phyloP scores from a whole-genome alignment of 768 basidiomycete genomes.

The Podaxis sp. region DNA sequence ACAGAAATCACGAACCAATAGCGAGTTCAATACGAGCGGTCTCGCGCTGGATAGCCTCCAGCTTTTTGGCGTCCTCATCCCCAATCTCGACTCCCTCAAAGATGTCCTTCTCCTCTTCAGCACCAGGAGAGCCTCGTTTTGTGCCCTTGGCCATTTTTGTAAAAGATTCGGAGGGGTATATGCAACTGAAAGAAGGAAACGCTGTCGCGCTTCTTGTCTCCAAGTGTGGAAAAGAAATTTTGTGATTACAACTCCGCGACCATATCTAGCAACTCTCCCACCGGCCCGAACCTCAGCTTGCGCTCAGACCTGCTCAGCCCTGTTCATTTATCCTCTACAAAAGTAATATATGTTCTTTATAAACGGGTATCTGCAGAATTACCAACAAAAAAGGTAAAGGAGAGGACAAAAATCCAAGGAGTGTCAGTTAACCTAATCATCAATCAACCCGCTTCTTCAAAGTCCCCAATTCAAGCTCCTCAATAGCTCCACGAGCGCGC shows the following conservation, averaged over 20 bases:
- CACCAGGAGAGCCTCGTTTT: conserved; percentile 81
- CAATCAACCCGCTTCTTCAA: conserved; percentile 78
- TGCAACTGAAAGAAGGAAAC: conserved; percentile 17
- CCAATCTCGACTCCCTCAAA: conserved; percentile 66
- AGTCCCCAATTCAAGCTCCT: conserved; percentile 79
- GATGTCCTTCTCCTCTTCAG: conserved; percentile 71
- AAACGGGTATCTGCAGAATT: neutral
- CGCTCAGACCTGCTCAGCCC: neutral
- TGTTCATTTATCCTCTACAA: neutral
- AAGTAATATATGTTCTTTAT: neutral
- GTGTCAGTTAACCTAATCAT: conserved; percentile 17
- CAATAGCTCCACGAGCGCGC: conserved; percentile 41
- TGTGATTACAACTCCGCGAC: conserved; percentile 30
- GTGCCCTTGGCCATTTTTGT: conserved; percentile 46
- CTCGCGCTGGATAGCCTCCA: conserved; percentile 66
- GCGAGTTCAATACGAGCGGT: conserved; percentile 69
- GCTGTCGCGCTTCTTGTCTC: conserved; percentile 14
- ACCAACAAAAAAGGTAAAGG: neutral
- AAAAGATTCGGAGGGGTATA: conserved; percentile 20
- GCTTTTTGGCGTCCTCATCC: conserved; percentile 70
- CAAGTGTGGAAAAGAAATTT: conserved; percentile 25
- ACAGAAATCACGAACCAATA: conserved; percentile 52
- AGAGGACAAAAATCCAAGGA: neutral
- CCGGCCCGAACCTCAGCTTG: neutral
- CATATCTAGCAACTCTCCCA: conserved; percentile 8